Conservation (phyloP, 805 yeast species). For the Hagleromyces aurorensis region DNA sequence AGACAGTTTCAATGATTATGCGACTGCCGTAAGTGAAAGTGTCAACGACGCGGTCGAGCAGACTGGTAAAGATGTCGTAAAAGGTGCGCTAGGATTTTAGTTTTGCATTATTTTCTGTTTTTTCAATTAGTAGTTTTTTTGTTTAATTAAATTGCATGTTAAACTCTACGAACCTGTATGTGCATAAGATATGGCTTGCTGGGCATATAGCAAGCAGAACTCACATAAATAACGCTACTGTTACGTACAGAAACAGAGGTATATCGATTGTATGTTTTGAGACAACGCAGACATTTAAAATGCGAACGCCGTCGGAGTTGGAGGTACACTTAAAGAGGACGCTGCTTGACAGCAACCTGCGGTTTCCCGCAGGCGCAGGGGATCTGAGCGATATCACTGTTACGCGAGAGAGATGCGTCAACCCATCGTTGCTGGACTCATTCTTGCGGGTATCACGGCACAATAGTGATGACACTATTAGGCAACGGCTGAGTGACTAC, state of each 20-base stretch:
- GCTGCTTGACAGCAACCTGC: constrained; percentile 14
- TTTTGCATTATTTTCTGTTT: too few species aligned
- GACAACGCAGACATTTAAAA: too few species aligned
- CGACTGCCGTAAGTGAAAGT: constrained; percentile 44
- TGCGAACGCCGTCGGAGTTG: too few species aligned
- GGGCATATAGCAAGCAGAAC: too few species aligned
- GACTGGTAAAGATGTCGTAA: constrained; percentile 43
- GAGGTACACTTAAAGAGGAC: too few species aligned
- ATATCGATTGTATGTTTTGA: too few species aligned
- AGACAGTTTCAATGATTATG: constrained; percentile 49
- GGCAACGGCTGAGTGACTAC: constrained; percentile 36
- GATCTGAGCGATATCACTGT: constrained; percentile 14
- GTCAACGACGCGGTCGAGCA: constrained; percentile 45
- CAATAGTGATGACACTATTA: constrained; percentile 40
- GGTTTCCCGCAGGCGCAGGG: constrained; percentile 10
- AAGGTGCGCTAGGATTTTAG: constrained; percentile 46
- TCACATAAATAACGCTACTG: background rate
- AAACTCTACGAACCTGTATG: too few species aligned
- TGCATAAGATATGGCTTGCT: too few species aligned
- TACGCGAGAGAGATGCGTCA: constrained; percentile 25
- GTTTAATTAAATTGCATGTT: too few species aligned
- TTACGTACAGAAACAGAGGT: too few species aligned
- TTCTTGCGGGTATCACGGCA: constrained; percentile 26
- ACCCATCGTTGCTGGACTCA: constrained; percentile 26
- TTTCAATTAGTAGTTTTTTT: too few species aligned